Conservation (phyloP, 2,329 filamentous ascomycete species). For the Trichoderma sp. region DNA sequence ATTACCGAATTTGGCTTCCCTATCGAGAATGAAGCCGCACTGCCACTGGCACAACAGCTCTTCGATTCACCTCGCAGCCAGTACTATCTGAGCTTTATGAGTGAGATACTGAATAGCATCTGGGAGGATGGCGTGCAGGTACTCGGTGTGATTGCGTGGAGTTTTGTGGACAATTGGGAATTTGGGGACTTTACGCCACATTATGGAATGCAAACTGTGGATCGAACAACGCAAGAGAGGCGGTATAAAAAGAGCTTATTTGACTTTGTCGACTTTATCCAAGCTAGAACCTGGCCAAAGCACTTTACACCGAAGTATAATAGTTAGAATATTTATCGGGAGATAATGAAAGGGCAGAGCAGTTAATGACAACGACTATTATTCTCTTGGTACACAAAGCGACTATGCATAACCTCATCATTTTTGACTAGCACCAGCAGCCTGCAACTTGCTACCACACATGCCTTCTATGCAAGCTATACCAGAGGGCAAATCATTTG, state of each 20-base stretch:
- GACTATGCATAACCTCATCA: too few relatives aligned
- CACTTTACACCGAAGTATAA: too few relatives aligned
- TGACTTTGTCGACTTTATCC: conserved; percentile 52
- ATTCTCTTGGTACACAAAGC: too few relatives aligned
- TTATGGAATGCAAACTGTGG: conserved; percentile 57
- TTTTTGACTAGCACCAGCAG: too few relatives aligned
- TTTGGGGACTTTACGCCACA: conserved; percentile 46
- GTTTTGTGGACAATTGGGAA: conserved; percentile 52
- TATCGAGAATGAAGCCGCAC: conserved; percentile 45
- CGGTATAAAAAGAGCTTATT: conserved; percentile 58
- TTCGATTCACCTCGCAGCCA: conserved; percentile 52
- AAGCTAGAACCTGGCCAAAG: not conserved
- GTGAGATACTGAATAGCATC: conserved; percentile 53
- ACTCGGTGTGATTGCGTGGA: conserved; percentile 54
- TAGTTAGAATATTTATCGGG: too few relatives aligned
- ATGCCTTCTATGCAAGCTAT: too few relatives aligned
- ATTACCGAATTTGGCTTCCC: conserved; percentile 59
- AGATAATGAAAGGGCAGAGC: too few relatives aligned
- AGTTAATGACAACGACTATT: too few relatives aligned
- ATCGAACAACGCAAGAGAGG: conserved; percentile 49
- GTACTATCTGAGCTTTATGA: conserved; percentile 55
- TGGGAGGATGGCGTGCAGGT: conserved; percentile 55
- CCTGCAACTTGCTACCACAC: too few relatives aligned
- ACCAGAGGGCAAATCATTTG: too few relatives aligned
- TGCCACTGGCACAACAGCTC: conserved; percentile 47